Base-by-base conservation (phyloP, 1,139 yeast genomes). In the Protomyces gravidus region DNA sequence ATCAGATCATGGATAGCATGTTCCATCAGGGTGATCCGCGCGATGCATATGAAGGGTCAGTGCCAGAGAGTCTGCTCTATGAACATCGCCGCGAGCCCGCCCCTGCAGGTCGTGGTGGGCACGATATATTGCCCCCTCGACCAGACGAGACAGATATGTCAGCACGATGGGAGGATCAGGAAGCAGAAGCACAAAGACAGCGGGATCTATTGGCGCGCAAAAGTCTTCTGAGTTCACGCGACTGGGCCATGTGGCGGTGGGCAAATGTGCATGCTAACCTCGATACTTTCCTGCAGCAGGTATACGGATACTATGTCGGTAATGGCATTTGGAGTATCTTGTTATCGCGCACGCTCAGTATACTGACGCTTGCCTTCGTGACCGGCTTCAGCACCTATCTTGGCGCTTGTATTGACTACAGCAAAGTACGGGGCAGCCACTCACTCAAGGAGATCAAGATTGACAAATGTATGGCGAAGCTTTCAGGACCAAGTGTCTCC, bases 231-330 rank as follows among this genome's bases (percentile, higher is more conserved):
- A 51, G 33, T 62, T 82, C 95, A 0, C 81, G 79, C 65, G 97
- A 90, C 69, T 74, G 90, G 55, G 96, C 97, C 0, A 75, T 87
- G 46, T 92, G 96, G 86, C 79, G 88, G 62, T 94, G 98, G 97
- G 95, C 97, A 0, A 92, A 92, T 67, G 89, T 92, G 33, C 88
- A 88, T 65, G 19, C 42, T 5, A 90, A 92, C 70, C 78, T 92
- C 72, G 98, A 92, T 71, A 80, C 83, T 55, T 92, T 92, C 67
- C 75, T 92, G 28, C 81, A 82, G 60, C 95, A 90, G 66, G 85
- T 89, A 5, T 92, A 94, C 71, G 78, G 80, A 59, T 92, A 89
- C 70, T 94, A 86, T 69, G 75, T 86, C 47, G 96, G 95, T 2
- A 86, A 85, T 68, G 99, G 99, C 0, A 78, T 86, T 62, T 77